phyloP scores from a whole-genome alignment of 176 grass and related monocot genomes.

The Ensete glaucum region DNA sequence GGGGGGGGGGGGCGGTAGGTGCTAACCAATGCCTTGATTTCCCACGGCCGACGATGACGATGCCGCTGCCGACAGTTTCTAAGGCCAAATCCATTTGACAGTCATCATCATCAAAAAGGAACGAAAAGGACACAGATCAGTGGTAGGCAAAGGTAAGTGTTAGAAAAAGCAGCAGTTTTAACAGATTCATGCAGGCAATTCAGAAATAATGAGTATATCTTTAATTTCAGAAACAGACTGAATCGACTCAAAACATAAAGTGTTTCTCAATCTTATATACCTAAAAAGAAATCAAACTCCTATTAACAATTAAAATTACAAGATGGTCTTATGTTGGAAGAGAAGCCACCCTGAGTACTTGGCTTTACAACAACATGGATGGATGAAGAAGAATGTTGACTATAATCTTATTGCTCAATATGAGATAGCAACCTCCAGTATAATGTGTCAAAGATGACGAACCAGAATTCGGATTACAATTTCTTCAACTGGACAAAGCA shows the following conservation, averaged over 20 bases:
- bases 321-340: too few species aligned
- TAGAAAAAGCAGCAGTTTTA: neutral
- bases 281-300: neutral
- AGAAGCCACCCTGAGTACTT: neutral
- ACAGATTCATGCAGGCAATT: neutral
- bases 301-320: neutral
- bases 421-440: too few species aligned
- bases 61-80: neutral
- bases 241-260: neutral
- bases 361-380: neutral
- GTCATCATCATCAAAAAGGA: neutral
- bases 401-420: neutral
- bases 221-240: neutral
- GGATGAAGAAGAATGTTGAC: neutral
- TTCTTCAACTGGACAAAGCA: neutral
- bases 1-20: too few species aligned
- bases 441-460: neutral
- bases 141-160: neutral
- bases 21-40: too few species aligned
- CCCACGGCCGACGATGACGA: too few species aligned
- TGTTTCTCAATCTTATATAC: neutral
- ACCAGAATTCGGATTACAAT: neutral
- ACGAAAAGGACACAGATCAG: neutral
- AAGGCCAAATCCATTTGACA: neutral
- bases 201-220: neutral